Evolutionary conservation across 345 rosid genomes (phyloP).

Genomic region (Atalantia buxifolia): DNA sequence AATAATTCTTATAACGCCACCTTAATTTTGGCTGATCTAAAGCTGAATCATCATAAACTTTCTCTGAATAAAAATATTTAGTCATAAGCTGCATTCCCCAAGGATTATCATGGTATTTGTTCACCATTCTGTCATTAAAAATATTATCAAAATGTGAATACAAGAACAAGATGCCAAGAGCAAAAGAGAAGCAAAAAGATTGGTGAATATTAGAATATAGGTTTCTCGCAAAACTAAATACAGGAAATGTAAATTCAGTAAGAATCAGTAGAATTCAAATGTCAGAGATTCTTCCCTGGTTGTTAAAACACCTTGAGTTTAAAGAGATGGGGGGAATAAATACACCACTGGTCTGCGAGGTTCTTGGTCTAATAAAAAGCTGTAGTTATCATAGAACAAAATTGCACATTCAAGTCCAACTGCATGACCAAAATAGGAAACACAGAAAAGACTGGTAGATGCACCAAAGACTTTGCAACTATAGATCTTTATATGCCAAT

Average conservation of each 20-base stretch:
- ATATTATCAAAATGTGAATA: conserved; percentile 12
- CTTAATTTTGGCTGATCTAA: conserved; percentile 52
- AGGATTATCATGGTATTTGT: conserved; percentile 47
- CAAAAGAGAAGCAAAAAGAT: background rate
- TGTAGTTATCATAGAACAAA: background rate
- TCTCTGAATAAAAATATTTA: conserved; percentile 72
- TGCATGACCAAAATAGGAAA: background rate
- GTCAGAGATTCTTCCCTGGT: background rate
- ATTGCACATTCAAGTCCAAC: background rate
- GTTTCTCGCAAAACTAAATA: background rate
- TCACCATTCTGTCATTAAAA: conserved; percentile 47
- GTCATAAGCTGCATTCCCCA: conserved; percentile 47
- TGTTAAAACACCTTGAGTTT: background rate
- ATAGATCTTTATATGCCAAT: background rate
- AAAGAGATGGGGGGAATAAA: background rate
- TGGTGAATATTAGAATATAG: background rate
- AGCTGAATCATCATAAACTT: conserved; percentile 63
- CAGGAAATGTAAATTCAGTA: background rate
- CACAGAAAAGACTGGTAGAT: background rate
- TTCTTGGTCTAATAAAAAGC: background rate
- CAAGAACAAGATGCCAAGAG: background rate
- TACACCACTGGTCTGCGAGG: background rate
- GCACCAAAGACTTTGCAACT: background rate
- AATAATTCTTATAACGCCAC: conserved; percentile 71
- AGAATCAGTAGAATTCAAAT: background rate